Base-by-base conservation (phyloP, 2,329 filamentous ascomycete genomes). In the Cladophialophora yegresii region DNA sequence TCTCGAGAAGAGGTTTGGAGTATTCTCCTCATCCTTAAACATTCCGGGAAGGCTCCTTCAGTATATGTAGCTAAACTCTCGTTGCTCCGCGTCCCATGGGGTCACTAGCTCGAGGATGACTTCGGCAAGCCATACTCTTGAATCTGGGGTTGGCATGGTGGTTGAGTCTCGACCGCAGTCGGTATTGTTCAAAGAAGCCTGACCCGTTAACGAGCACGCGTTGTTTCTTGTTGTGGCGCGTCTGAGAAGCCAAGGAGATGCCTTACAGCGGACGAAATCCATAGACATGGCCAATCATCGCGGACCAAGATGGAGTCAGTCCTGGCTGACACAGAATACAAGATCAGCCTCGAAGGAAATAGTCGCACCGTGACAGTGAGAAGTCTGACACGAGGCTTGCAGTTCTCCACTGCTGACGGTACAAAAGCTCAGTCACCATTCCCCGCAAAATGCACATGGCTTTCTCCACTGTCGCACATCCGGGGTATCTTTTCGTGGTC, bases 361-460 rank as follows among this genome's bases (percentile, higher is more conserved):
- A 33, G 40, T 32, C 32, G 13, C 12, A 12, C 36, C 23, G 33
- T 53, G 13, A 61, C 58, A 16, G 49, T 54, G 58, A 30, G 45
- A 62, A 51, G 36, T 32, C 53, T 55, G 61, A 63, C 40, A 16
- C 36, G 32, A 10, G 47, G 36, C 58, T 30, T 43, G 28, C 23
- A n/a, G 22, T 43, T 16, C 45, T 55, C 61, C 54, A 63, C 55
- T 20, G 53, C 49, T 63, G 61, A 63, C 61, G 20, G 43, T 54
- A 55, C 58, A 54, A 63, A 58, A 43, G 61, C 61, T 63, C 47
- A 63, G 28, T 63, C 20, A 32, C 54, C 49, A 4, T 47, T 54
- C 22, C 33, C 47, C 47, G 32, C 45, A 26, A 54, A 26, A 26
- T 10, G n/a, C 43, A 30, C 47, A 28, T 26, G 47, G 28, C 26